Conservation (phyloP, 805 yeast species). For the Saccharomycopsis sp. region DNA sequence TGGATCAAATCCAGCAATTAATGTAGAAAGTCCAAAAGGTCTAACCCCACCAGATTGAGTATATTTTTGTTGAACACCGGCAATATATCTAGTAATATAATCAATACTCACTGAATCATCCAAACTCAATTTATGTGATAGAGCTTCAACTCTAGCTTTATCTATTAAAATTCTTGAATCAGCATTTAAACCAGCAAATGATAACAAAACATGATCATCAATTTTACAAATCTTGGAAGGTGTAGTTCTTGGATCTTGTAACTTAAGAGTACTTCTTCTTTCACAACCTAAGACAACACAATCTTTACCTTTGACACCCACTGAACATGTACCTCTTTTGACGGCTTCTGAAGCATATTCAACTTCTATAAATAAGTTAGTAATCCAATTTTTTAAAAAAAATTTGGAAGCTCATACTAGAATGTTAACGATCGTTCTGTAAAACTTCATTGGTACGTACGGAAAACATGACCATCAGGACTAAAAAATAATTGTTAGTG, state of each 20-base stretch:
- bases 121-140: constrained; percentile 83
- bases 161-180: constrained; percentile 93
- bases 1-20: constrained; percentile 92
- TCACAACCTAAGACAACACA: constrained; percentile 94
- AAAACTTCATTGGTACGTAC: too few relatives aligned
- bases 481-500: constrained; percentile 33
- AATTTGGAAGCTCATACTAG: too few relatives aligned
- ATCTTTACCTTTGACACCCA: constrained; percentile 86
- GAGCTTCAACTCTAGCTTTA: constrained; percentile 94
- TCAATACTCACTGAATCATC: constrained; percentile 92
- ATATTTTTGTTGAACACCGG: constrained; percentile 95
- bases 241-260: constrained; percentile 94
- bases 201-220: constrained; percentile 82
- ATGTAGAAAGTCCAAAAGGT: constrained; percentile 93
- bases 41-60: constrained; percentile 98
- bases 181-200: constrained; percentile 97
- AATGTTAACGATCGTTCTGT: too few relatives aligned
- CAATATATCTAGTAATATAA: constrained; percentile 85
- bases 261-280: constrained; percentile 85
- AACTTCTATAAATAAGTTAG: constrained; percentile 42
- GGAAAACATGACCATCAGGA: constrained; percentile 98
- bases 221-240: constrained; percentile 89
- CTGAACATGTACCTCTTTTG: constrained; percentile 96
- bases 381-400: too few relatives aligned
- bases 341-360: constrained; percentile 98